Evolutionary conservation across 2,329 filamentous ascomycete genomes (phyloP).

Genomic region (Seiridium cupressi): DNA sequence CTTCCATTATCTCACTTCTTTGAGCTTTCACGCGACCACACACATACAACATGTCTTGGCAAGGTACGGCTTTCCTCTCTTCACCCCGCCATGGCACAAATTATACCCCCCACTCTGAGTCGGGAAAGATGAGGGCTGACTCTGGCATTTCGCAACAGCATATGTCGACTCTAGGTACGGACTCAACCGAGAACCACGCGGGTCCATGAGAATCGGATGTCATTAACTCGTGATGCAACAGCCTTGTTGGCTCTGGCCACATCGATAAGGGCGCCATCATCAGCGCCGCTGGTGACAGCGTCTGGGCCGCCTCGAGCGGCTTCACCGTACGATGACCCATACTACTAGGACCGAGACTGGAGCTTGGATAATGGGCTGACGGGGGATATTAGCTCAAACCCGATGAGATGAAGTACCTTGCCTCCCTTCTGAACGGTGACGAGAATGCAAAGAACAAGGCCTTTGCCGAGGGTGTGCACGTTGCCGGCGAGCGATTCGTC

Average conservation of each 20-base stretch:
- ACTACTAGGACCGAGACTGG: slow-evolving; percentile 1
- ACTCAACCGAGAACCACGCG: not conserved
- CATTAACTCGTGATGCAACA: slow-evolving; percentile 32
- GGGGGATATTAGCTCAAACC: slow-evolving; percentile 49
- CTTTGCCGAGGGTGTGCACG: slow-evolving; percentile 69
- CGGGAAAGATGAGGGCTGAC: slow-evolving; percentile 20
- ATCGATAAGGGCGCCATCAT: slow-evolving; percentile 84
- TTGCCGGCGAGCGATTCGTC: slow-evolving; percentile 77
- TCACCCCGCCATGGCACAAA: slow-evolving; percentile 9
- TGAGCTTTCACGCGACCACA: not conserved
- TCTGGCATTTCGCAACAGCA: slow-evolving; percentile 31
- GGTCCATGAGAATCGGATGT: too few species aligned
- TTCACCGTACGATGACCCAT: slow-evolving; percentile 64
- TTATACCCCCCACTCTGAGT: slow-evolving; percentile 22
- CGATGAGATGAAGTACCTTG: slow-evolving; percentile 58
- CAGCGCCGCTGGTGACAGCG: slow-evolving; percentile 75
- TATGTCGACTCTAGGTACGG: slow-evolving; percentile 62
- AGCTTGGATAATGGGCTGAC: not conserved
- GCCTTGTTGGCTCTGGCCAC: slow-evolving; percentile 76
- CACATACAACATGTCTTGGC: slow-evolving; percentile 62
- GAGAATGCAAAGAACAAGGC: slow-evolving; percentile 59
- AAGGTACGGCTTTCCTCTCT: slow-evolving; percentile 52
- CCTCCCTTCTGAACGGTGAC: slow-evolving; percentile 47
- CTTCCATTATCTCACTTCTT: slow-evolving; percentile 5
- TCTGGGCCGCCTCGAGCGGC: slow-evolving; percentile 69